phyloP scores from a whole-genome alignment of 2,329 filamentous ascomycete species.

The Apiospora arundinis region DNA sequence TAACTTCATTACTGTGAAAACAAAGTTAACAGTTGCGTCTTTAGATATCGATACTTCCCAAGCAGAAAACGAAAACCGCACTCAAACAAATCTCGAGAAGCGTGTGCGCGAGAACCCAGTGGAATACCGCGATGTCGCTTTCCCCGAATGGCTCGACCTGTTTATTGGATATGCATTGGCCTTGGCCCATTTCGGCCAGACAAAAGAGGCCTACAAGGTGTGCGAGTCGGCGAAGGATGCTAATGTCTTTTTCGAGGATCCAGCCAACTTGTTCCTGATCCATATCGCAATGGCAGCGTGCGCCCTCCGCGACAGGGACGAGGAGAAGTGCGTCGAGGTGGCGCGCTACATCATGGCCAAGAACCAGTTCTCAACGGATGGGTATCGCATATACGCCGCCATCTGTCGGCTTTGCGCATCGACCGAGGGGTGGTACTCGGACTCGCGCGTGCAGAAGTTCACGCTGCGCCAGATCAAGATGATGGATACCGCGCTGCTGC shows the following conservation, averaged over 20 bases:
- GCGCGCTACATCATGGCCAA: conserved; percentile 86
- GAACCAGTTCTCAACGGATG: conserved; percentile 79
- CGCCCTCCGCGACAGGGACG: conserved; percentile 80
- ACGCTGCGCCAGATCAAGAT: conserved; percentile 90
- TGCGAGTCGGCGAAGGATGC: conserved; percentile 81
- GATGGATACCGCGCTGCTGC: conserved; percentile 73
- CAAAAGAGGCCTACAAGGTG: conserved; percentile 77
- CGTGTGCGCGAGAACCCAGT: conserved; percentile 39
- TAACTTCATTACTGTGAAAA: background rate
- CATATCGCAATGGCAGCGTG: conserved; percentile 86
- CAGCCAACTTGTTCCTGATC: conserved; percentile 72
- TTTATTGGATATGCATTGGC: conserved; percentile 87
- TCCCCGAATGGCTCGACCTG: conserved; percentile 85
- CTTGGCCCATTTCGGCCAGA: conserved; percentile 71
- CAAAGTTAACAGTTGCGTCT: background rate
- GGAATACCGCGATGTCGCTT: conserved; percentile 73
- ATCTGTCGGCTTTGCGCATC: conserved; percentile 80
- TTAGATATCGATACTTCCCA: conserved; percentile 41
- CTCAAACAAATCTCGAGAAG: conserved; percentile 39
- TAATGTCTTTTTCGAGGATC: conserved; percentile 79
- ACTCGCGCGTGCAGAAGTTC: conserved; percentile 86
- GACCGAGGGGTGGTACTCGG: conserved; percentile 76
- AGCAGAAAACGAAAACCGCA: conserved; percentile 18
- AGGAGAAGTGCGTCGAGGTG: conserved; percentile 74
- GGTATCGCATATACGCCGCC: conserved; percentile 82